A percentile compares a stretch with the other conserved stretches of the same genome.
Conservation (phyloP, 441 rosid genomes). For the Euphorbia schlechtendalii region DNA sequence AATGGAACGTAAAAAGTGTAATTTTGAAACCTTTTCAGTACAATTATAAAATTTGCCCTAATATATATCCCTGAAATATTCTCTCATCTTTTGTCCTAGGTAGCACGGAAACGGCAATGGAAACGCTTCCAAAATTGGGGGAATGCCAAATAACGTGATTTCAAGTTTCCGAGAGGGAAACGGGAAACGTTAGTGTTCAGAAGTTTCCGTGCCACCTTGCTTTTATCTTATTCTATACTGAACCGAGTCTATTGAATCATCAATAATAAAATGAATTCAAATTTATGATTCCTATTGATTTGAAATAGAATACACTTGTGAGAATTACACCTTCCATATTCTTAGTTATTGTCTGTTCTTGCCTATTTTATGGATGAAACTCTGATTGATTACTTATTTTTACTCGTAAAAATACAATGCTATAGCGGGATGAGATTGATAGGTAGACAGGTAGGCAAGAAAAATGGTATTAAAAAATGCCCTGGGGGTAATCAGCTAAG, state of each 20-base stretch:
- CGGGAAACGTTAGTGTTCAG: too few relatives aligned
- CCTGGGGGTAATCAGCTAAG: neutral
- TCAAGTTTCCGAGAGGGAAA: too few relatives aligned
- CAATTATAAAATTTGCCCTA: too few relatives aligned
- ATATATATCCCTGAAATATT: too few relatives aligned
- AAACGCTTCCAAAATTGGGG: too few relatives aligned
- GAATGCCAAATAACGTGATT: too few relatives aligned
- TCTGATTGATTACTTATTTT: neutral
- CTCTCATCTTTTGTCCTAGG: too few relatives aligned
- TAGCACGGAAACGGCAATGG: too few relatives aligned
- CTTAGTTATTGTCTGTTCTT: neutral
- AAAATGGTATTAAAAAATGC: neutral
- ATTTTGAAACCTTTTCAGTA: too few relatives aligned
- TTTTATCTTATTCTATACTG: neutral
- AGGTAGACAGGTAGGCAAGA: neutral
- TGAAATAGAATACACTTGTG: neutral
- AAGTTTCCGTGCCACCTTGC: too few relatives aligned
- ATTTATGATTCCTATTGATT: conserved; percentile 5
- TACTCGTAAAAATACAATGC: neutral
- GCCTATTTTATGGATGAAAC: neutral
- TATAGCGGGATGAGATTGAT: neutral
- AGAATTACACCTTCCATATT: neutral
- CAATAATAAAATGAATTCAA: neutral
- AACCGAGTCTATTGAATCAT: neutral
- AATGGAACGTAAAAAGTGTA: too few relatives aligned